Evolutionary conservation across 306 rosid genomes (phyloP), one percentile per base, ranked within the genome.

Genomic region (Sphenostylis stenocarpa): DNA sequence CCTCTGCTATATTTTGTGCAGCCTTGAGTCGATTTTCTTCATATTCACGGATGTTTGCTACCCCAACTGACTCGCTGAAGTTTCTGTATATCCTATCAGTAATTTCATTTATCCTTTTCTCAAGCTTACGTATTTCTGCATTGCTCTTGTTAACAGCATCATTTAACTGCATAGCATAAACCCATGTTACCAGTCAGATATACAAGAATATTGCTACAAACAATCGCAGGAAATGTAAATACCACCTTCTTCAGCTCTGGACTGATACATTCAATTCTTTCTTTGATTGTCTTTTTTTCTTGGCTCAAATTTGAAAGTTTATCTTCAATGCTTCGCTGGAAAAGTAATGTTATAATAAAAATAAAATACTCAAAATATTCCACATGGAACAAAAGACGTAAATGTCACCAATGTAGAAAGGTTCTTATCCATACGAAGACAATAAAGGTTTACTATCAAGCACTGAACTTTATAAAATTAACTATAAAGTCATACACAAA

Each of bases 41-140:
- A 51, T 96, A 96, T 81, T 96, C 99, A 45, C 99, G 98, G 47
- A 96, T 96, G 85, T 96, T 96, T 81, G 97, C 91, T 67, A 92
- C 99, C 80, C 98, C 98, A 79, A 96, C 97, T 29, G 97, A 88
- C 84, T 76, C 83, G 84, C 99, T 96, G 72, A 96, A 96, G 79
- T 91, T 83, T 83, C 70, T 89, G 86, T 96, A 96, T 62, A 92
- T 90, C 70, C 87, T 77, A 79, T 96, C 99, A 71, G 91, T 90
- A 80, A 89, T 96, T 86, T 88, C 94, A 88, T 96, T 96, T 77
- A 92, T 96, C 78, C 88, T 87, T 86, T 83, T 96, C 89, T 91
- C 99, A 67, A 88, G 90, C 87, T 83, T 89, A 47, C 51, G 74
- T 53, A 92, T 86, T 62, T 92, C 96, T 49, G 79, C 60, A 68